Percentiles rank a stretch among this genome's conserved stretches.
Evolutionary conservation across 192 early-diverging fungal genomes (phyloP).

Genomic region (Phycomyces nitens): DNA sequence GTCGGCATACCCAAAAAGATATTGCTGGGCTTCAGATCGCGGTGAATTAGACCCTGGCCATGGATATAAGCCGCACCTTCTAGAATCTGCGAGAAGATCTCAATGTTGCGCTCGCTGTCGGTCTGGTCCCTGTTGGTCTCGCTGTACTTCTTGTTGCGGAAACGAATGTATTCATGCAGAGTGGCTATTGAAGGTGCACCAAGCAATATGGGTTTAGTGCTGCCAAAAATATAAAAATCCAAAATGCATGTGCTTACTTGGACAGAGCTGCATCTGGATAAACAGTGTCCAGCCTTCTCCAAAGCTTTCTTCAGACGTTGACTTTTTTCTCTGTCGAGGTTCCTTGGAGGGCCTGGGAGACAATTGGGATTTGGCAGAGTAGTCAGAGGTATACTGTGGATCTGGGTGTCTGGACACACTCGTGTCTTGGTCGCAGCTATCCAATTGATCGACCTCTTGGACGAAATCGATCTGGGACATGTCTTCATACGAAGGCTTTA

Average conservation of each 20-base stretch:
- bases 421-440: too few relatives aligned
- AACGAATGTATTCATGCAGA: constrained; percentile 59
- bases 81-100: constrained; percentile 69
- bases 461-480: constrained; percentile 12
- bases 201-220: not conserved
- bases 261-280: constrained; percentile 93
- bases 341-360: not conserved
- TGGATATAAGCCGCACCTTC: constrained; percentile 77
- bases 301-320: not conserved
- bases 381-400: too few relatives aligned
- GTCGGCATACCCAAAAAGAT: constrained; percentile 53
- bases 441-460: not conserved
- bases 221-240: not conserved
- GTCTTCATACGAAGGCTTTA: constrained; percentile 15
- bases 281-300: constrained; percentile 42
- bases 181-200: constrained; percentile 37
- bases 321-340: not conserved
- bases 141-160: constrained; percentile 19
- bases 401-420: not conserved
- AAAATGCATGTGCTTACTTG: constrained; percentile 33
- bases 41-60: constrained; percentile 64
- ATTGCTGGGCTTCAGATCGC: constrained; percentile 71
- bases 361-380: too few relatives aligned
- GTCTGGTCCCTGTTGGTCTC: constrained; percentile 11
- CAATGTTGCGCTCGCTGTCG: constrained; percentile 21